A percentile compares a stretch with the other conserved stretches of the same genome.
These are phyloP conservation scores for Phyllosticta citriasiana DNA, from an alignment of 2,329 filamentous ascomycete species.

Conservation along the genomic window DNA sequence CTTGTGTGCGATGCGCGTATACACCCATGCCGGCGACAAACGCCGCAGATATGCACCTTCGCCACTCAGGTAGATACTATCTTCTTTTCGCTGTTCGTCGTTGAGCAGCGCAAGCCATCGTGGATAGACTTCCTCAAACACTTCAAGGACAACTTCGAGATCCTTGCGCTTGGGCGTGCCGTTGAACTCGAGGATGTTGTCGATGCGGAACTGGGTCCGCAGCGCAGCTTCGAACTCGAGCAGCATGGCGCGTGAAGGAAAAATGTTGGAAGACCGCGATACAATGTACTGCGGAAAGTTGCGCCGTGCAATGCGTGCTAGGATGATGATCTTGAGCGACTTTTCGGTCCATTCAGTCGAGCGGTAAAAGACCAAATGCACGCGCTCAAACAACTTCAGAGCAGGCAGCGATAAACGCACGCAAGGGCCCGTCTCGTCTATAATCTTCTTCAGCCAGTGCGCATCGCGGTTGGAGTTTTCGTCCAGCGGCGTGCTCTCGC, in stretches of 20 bases:
- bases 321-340: conserved; percentile 85
- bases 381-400: conserved; percentile 79
- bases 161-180: conserved; percentile 57
- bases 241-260: conserved; percentile 61
- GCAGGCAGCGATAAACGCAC: conserved; percentile 65
- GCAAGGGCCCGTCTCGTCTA: conserved; percentile 69
- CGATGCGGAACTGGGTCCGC: conserved; percentile 69
- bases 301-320: conserved; percentile 77
- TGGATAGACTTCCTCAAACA: conserved; percentile 65
- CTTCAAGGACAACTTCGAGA: conserved; percentile 56
- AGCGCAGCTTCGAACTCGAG: conserved; percentile 86
- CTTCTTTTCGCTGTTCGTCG: conserved; percentile 71
- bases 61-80: conserved; percentile 64
- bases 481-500: conserved; percentile 24
- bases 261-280: conserved; percentile 81
- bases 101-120: conserved; percentile 67
- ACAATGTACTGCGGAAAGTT: conserved; percentile 90
- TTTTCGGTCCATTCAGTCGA: conserved; percentile 98
- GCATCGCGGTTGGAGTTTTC: conserved; percentile 53
- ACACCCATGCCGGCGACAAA: conserved; percentile 86
- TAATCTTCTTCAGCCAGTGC: conserved; percentile 68
- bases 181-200: conserved; percentile 71
- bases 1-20: conserved; percentile 88
- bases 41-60: conserved; percentile 84
- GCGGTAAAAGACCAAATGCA: conserved; percentile 91